Evolutionary conservation across 1,139 yeast species (phyloP).

Genomic region (Yamadazyma atlantica): DNA sequence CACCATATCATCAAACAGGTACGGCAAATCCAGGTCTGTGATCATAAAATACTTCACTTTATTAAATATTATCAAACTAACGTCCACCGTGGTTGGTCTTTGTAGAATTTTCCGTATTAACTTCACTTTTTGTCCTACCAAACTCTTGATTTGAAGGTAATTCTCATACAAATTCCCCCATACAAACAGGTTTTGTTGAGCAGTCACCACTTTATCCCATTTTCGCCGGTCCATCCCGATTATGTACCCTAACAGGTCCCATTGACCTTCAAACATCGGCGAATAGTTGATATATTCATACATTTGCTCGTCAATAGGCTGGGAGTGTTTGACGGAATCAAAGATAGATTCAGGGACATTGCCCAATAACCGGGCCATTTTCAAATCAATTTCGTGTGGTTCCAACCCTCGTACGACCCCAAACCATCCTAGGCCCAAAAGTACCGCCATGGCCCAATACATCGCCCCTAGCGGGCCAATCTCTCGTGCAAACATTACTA

Average conservation of each 20-base stretch:
- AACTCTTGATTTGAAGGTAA: neutral
- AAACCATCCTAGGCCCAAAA: too few species aligned
- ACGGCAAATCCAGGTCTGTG: conserved; percentile 7
- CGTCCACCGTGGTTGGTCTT: conserved; percentile 6
- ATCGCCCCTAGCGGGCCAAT: too few species aligned
- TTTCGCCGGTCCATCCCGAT: neutral
- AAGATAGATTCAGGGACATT: conserved; percentile 11
- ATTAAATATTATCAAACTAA: conserved; percentile 9
- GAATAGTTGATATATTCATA: conserved; percentile 10
- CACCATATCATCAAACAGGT: conserved; percentile 6
- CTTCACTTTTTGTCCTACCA: conserved; percentile 5
- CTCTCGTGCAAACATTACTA: too few species aligned
- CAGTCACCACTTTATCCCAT: neutral
- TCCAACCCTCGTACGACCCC: conserved; percentile 3
- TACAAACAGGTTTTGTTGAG: neutral
- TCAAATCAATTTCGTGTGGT: conserved; percentile 8
- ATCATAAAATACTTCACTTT: conserved; percentile 9
- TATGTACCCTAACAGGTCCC: conserved; percentile 10
- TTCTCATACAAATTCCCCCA: neutral
- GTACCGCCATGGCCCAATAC: too few species aligned
- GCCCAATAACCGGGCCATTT: conserved; percentile 6
- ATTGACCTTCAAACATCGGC: conserved; percentile 7
- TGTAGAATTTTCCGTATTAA: conserved; percentile 11
- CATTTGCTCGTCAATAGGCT: conserved; percentile 3
- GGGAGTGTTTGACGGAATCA: neutral